Evolutionary conservation across 495 filamentous ascomycete genomes (phyloP).

Genomic region (Xylaria intraflava): DNA sequence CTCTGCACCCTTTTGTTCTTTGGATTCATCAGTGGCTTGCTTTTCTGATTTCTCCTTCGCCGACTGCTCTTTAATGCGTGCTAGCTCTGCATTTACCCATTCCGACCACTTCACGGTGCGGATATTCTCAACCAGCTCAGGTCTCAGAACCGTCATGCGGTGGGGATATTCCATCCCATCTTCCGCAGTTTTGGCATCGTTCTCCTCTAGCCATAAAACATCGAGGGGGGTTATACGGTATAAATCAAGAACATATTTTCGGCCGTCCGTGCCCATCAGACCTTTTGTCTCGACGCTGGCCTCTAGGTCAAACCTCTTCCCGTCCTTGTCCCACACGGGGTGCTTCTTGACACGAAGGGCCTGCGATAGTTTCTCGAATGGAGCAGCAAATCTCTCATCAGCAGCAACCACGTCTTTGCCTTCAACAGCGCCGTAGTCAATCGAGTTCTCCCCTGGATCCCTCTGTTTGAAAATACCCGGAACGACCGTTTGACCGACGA

Average conservation of each 20-base stretch:
- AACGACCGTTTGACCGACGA: conserved; percentile 97
- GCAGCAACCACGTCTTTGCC: conserved; percentile 92
- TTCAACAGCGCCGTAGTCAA: conserved; percentile 97
- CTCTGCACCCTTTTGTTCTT: conserved; percentile 18
- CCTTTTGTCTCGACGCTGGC: conserved; percentile 98
- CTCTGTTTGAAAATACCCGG: conserved; percentile 99
- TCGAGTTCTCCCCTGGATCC: conserved; percentile 94
- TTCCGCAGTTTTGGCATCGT: conserved; percentile 35
- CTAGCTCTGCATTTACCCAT: conserved; percentile 70
- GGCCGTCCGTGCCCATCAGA: conserved; percentile 88
- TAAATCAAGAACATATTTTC: conserved; percentile 94
- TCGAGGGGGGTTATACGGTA: conserved; percentile 93
- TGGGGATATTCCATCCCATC: conserved; percentile 71
- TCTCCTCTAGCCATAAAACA: conserved; percentile 80
- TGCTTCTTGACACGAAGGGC: conserved; percentile 87
- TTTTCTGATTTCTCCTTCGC: conserved; percentile 25
- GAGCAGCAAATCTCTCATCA: conserved; percentile 72
- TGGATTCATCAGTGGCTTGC: conserved; percentile 16
- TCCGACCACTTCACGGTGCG: conserved; percentile 80
- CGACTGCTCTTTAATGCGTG: conserved; percentile 41
- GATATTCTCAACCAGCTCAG: conserved; percentile 81
- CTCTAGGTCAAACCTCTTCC: conserved; percentile 83
- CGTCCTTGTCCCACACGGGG: conserved; percentile 95
- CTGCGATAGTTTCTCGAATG: conserved; percentile 87
- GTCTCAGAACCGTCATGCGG: conserved; percentile 84